Evolutionary conservation across 805 yeast genomes (phyloP).

Genomic region (Ogataea henricii): DNA sequence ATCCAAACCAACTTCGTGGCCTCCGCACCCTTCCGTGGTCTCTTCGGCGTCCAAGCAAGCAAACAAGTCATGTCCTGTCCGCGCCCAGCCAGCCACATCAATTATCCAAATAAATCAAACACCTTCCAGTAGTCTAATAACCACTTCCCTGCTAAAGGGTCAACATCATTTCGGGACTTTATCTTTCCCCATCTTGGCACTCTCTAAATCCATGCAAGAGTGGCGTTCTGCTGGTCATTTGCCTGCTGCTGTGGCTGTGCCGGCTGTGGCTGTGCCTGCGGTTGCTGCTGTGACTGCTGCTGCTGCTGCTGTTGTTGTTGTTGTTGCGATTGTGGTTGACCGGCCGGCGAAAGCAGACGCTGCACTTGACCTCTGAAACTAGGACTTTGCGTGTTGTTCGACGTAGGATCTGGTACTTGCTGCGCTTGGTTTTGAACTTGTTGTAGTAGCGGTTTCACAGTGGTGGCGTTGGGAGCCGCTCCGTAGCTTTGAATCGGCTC

Average conservation of each 20-base stretch:
- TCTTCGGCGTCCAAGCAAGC: not conserved
- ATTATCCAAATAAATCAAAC: too few species aligned
- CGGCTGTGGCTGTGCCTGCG: conserved; percentile 7
- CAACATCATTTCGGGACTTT: too few species aligned
- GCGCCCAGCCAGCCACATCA: not conserved
- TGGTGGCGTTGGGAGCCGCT: conserved; percentile 7
- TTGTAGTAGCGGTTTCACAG: conserved; percentile 34
- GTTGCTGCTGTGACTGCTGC: not conserved
- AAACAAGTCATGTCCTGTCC: too few species aligned
- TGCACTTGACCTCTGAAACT: conserved; percentile 27
- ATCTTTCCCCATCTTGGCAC: too few species aligned
- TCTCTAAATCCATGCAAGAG: conserved; percentile 33
- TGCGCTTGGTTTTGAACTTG: conserved; percentile 34
- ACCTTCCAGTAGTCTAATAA: too few species aligned
- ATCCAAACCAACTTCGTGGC: not conserved
- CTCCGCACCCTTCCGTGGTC: not conserved
- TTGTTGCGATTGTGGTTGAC: conserved; percentile 17
- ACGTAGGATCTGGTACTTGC: conserved; percentile 34
- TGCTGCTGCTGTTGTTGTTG: conserved; percentile 26
- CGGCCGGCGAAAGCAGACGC: conserved; percentile 12
- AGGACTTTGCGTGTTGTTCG: conserved; percentile 12
- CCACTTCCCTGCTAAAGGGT: too few species aligned
- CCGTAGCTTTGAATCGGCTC: conserved; percentile 15
- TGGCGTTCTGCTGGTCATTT: conserved; percentile 21
- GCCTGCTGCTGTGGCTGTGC: conserved; percentile 9